These are phyloP conservation scores for Ziziphus jujuba DNA, from an alignment of 306 rosid genomes.

Conservation along the genomic window DNA sequence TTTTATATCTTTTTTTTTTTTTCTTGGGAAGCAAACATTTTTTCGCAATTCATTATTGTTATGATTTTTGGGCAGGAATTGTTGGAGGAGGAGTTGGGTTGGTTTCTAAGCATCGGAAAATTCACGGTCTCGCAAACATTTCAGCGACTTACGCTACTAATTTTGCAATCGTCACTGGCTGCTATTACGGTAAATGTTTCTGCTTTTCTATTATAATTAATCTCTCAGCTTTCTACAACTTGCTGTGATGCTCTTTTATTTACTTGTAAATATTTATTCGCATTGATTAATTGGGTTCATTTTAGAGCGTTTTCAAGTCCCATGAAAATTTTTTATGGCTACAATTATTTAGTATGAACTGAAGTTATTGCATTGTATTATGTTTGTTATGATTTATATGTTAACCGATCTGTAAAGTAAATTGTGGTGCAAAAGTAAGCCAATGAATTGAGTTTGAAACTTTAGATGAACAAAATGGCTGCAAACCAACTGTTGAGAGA, in stretches of 20 bases:
- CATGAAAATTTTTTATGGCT: too few relatives aligned
- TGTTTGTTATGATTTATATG: too few relatives aligned
- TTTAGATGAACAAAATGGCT: too few relatives aligned
- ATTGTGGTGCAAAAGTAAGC: too few relatives aligned
- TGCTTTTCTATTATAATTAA: background rate
- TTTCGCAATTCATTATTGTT: background rate
- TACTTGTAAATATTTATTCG: background rate
- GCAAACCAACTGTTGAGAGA: too few relatives aligned
- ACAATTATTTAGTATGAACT: too few relatives aligned
- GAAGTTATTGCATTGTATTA: too few relatives aligned
- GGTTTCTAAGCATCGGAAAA: conserved; percentile 69
- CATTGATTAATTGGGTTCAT: background rate
- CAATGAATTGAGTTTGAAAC: too few relatives aligned
- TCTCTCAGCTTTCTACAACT: conserved; percentile 9
- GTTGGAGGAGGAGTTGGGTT: conserved; percentile 83
- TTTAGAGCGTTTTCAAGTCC: too few relatives aligned
- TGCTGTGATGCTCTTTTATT: background rate
- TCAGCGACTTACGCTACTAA: conserved; percentile 75
- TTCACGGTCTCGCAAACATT: conserved; percentile 59
- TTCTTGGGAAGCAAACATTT: background rate
- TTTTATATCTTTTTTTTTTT: background rate
- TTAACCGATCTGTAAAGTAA: too few relatives aligned
- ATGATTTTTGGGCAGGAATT: conserved; percentile 52
- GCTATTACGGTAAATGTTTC: conserved; percentile 71
- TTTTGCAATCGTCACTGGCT: conserved; percentile 67